phyloP scores from a whole-genome alignment of 441 rosid species.

The Populus tomentosa region DNA sequence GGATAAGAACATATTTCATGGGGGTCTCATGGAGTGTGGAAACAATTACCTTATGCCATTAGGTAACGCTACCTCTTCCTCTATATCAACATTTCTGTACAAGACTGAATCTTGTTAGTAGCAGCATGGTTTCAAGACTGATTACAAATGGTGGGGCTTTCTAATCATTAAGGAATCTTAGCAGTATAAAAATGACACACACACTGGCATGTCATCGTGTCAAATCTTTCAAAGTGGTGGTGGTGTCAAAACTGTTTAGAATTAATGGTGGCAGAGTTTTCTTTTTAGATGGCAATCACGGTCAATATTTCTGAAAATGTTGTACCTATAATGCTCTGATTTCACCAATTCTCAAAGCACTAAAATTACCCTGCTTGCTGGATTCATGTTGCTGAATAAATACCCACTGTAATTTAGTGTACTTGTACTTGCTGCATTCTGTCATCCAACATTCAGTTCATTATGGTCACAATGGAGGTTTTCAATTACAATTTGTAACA shows the following conservation, averaged over 20 bases:
- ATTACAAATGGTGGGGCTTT: neutral
- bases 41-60: slow-evolving; percentile 68
- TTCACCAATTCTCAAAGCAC: neutral
- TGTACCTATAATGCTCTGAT: neutral
- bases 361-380: neutral
- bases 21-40: neutral
- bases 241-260: neutral
- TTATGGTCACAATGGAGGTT: neutral
- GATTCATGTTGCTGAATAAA: neutral
- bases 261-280: neutral
- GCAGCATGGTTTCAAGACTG: neutral
- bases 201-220: neutral
- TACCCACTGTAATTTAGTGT: neutral
- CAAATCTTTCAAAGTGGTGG: neutral
- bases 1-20: neutral
- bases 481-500: neutral
- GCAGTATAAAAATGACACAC: neutral
- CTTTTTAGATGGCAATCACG: neutral
- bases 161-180: neutral
- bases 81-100: slow-evolving; percentile 56
- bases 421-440: neutral
- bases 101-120: slow-evolving; percentile 2
- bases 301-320: neutral
- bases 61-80: slow-evolving; percentile 68
- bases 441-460: neutral